Evolutionary conservation across 2,329 filamentous ascomycete species (phyloP), one percentile per base, ranked within the genome.

Genomic region (Penicillium sp.): DNA sequence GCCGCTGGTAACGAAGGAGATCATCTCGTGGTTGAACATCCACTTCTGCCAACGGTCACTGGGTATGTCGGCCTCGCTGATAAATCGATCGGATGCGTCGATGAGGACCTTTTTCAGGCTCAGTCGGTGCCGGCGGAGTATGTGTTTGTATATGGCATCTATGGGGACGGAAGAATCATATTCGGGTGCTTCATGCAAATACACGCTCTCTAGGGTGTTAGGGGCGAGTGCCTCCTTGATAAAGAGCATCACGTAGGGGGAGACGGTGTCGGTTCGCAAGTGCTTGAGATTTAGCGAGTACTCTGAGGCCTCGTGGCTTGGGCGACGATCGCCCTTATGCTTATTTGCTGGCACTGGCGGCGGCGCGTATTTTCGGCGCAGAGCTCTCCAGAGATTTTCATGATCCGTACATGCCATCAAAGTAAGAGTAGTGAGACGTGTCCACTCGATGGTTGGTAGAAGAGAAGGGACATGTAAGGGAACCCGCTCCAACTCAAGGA

Each of bases 191-290:
- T 93, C 89, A 73, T 93, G 90, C 51, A 95, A 75, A 71, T 92
- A 92, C 10, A 95, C 80, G 8, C 87, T 87, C 74, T 95, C 89
- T n/a, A 95, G 79, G 31, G 86, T 89, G 72, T 95, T 91, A 0
- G 91, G 91, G 20, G 88, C 88, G 39, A 95, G 80, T 0, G 90
- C 88, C 62, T 93, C 89, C 67, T 89, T 90, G 62, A 95, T 81
- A 70, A 95, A 94, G 1, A 82, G 81, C 55, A 95, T 86, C 15
- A 95, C 78, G 25, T 88, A 81, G 7, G 84, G 79, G 0, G 90
- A 90, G 2, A 90, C 88, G 12, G 82, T 83, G 74, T 95, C 90
- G 1, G 89, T 91, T 69, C 93, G 89, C 14, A 95, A 83, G 63
- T 88, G 85, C 75, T 88, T 92, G 54, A 95, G 77, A 5, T 84